Conservation (phyloP, 1,284 basidiomycete species). For the Coriolopsis trogii region DNA sequence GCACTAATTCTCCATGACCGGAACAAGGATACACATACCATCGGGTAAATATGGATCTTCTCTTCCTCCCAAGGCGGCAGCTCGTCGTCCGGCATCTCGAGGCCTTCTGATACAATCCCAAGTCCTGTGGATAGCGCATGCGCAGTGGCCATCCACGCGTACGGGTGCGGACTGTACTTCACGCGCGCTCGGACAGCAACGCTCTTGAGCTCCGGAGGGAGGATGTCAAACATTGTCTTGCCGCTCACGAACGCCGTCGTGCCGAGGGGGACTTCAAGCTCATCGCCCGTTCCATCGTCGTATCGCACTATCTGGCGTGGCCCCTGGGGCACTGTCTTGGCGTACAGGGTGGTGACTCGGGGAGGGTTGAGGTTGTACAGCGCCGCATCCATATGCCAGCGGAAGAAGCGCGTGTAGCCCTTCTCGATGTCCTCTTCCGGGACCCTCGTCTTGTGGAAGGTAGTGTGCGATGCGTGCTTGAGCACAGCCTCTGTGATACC, state of each 20-base stretch:
- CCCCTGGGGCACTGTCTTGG: constrained; percentile 74
- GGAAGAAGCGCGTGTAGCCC: constrained; percentile 84
- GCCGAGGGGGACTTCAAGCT: constrained; percentile 80
- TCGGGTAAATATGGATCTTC: constrained; percentile 70
- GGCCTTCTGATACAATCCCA: constrained; percentile 76
- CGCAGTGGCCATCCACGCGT: constrained; percentile 85
- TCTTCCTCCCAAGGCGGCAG: constrained; percentile 76
- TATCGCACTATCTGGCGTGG: constrained; percentile 75
- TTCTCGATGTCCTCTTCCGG: constrained; percentile 76
- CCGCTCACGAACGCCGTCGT: constrained; percentile 87
- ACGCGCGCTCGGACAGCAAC: constrained; percentile 79
- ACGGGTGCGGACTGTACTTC: constrained; percentile 76
- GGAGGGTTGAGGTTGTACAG: constrained; percentile 87
- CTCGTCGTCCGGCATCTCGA: constrained; percentile 65
- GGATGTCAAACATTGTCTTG: constrained; percentile 83
- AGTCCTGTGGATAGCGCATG: constrained; percentile 74
- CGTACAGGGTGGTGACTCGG: constrained; percentile 88
- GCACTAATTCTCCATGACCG: not conserved
- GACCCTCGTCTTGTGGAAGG: constrained; percentile 87
- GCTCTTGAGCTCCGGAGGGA: constrained; percentile 77
- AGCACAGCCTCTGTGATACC: constrained; percentile 72
- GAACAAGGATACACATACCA: constrained; percentile 47
- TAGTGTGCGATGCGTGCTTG: constrained; percentile 84
- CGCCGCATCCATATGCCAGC: constrained; percentile 95
- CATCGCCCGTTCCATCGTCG: constrained; percentile 89